Conservation (phyloP, 1,284 basidiomycete species). For the Ceratobasidium sp. region DNA sequence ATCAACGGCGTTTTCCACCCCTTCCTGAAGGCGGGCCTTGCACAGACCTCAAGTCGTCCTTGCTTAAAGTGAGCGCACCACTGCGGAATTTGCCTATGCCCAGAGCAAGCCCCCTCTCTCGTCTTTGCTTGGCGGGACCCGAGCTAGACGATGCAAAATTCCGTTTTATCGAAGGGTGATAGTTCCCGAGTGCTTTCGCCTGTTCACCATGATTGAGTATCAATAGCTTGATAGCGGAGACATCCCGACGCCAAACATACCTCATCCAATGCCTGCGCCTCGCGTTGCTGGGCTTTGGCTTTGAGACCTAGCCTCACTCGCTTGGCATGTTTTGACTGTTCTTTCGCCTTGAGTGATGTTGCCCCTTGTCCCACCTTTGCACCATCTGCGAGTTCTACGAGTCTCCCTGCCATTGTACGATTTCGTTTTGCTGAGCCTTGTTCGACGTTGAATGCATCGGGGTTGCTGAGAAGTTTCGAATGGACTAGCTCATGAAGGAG, state of each 20-base stretch:
- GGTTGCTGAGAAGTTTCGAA: constrained; percentile 36
- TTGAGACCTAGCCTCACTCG: constrained; percentile 27
- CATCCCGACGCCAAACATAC: background rate
- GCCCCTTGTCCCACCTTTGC: constrained; percentile 31
- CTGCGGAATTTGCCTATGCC: constrained; percentile 38
- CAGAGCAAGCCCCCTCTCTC: constrained; percentile 23
- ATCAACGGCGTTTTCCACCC: constrained; percentile 11
- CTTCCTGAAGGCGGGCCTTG: constrained; percentile 11
- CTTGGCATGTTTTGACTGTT: constrained; percentile 18
- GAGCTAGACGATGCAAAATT: constrained; percentile 11
- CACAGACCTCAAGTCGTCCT: constrained; percentile 12
- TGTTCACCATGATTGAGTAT: background rate
- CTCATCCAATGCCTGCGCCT: constrained; percentile 32
- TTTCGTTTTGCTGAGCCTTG: constrained; percentile 26
- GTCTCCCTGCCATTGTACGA: constrained; percentile 16
- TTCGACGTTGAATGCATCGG: constrained; percentile 2
- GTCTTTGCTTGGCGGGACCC: constrained; percentile 8
- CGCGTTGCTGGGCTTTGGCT: constrained; percentile 29
- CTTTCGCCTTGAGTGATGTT: constrained; percentile 15
- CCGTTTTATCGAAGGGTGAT: constrained; percentile 38
- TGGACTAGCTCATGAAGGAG: constrained; percentile 37
- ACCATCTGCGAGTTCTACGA: constrained; percentile 24
- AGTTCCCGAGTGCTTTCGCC: constrained; percentile 38
- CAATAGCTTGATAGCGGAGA: background rate
- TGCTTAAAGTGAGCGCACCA: constrained; percentile 23